Evolutionary conservation across 352 stramenopile genomes (phyloP).

Genomic region (Pilasporangium apinafurcum): DNA sequence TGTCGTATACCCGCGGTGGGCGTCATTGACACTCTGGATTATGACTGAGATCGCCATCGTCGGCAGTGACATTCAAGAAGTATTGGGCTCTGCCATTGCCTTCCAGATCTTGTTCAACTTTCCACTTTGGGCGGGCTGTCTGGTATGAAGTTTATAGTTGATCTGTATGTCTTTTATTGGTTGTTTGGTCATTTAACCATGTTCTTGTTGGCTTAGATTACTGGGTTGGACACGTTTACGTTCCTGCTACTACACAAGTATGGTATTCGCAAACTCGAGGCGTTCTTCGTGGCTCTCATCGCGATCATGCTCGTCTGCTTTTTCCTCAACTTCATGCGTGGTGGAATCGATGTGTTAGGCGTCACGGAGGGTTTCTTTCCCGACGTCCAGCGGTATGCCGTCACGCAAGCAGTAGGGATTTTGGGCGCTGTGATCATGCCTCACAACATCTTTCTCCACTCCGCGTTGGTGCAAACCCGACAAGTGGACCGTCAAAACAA

Average conservation of each 20-base stretch:
- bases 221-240: slow-evolving; percentile 89
- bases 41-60: slow-evolving; percentile 94
- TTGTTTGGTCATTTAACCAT: background rate
- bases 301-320: slow-evolving; percentile 93
- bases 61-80: slow-evolving; percentile 89
- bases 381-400: slow-evolving; percentile 62
- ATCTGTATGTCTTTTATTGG: background rate
- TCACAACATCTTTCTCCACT: slow-evolving; percentile 92
- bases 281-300: slow-evolving; percentile 91
- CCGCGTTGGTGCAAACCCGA: slow-evolving; percentile 63
- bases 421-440: slow-evolving; percentile 94
- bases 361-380: slow-evolving; percentile 82
- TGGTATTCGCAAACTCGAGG: slow-evolving; percentile 91
- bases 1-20: slow-evolving; percentile 67
- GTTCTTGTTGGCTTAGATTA: slow-evolving; percentile 28
- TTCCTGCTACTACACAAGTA: slow-evolving; percentile 92
- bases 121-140: slow-evolving; percentile 85
- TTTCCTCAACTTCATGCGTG: slow-evolving; percentile 85
- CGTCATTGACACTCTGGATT: slow-evolving; percentile 80
- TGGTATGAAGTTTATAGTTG: slow-evolving; percentile 34
- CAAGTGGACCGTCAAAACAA: slow-evolving; percentile 50
- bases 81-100: slow-evolving; percentile 89
- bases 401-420: slow-evolving; percentile 87
- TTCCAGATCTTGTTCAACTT: slow-evolving; percentile 89
- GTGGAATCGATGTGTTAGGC: slow-evolving; percentile 59